These are phyloP conservation scores for Boletus semigastroideus DNA, from an alignment of 1,284 basidiomycete genomes.

Conservation along the genomic window DNA sequence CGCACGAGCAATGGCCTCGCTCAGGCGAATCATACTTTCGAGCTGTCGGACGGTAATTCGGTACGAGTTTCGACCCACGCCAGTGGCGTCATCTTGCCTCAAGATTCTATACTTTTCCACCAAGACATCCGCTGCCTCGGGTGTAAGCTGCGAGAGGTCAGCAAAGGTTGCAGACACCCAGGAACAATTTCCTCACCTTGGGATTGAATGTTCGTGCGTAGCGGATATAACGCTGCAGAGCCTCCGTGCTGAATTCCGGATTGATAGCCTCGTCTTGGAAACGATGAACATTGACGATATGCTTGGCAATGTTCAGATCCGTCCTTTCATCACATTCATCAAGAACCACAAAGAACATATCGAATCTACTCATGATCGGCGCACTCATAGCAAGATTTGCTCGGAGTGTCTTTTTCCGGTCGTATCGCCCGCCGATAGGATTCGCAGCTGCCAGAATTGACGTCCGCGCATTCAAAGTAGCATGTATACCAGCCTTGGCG, in stretches of 20 bases:
- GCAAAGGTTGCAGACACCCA: neutral
- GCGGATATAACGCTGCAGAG: constrained; percentile 93
- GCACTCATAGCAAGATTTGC: constrained; percentile 99
- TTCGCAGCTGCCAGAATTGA: constrained; percentile 98
- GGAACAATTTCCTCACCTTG: constrained; percentile 55
- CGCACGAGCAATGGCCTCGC: constrained; percentile 95
- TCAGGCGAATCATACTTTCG: constrained; percentile 96
- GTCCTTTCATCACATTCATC: constrained; percentile 96
- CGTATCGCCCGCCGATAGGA: constrained; percentile 95
- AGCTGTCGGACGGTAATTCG: constrained; percentile 95
- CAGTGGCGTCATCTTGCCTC: constrained; percentile 89
- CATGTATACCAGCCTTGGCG: constrained; percentile 98
- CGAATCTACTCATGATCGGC: constrained; percentile 99
- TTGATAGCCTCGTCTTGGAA: constrained; percentile 93
- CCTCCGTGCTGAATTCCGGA: constrained; percentile 97
- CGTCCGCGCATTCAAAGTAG: constrained; percentile 96
- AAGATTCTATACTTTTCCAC: constrained; percentile 96
- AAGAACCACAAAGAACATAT: constrained; percentile 97
- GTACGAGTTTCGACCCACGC: constrained; percentile 89
- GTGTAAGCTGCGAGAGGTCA: constrained; percentile 66
- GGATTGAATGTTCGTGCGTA: constrained; percentile 97
- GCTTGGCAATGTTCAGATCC: constrained; percentile 92
- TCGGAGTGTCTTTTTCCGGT: constrained; percentile 89
- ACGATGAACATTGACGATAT: constrained; percentile 97
- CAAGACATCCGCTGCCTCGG: constrained; percentile 88